Evolutionary conservation across 2,329 filamentous ascomycete species (phyloP).

Genomic region (Clonostachys byssicola): DNA sequence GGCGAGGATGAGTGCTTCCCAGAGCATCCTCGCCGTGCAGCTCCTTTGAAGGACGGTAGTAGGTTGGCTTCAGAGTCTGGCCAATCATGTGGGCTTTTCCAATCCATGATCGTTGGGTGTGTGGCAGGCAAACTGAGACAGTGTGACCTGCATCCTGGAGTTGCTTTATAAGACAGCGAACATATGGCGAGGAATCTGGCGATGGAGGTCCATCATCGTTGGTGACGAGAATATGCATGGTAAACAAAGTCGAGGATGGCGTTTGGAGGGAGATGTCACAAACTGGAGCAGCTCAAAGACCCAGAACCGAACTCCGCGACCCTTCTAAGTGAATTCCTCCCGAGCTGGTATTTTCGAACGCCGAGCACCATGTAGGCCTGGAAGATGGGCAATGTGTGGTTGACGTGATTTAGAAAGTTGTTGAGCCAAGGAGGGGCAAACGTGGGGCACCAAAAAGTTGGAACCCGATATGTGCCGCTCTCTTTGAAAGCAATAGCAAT

Average conservation of each 20-base stretch:
- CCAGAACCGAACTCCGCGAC: too few species aligned
- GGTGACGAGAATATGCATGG: conserved; percentile 62
- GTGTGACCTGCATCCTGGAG: conserved; percentile 73
- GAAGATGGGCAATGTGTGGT: not conserved
- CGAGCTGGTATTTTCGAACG: too few species aligned
- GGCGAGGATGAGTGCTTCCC: conserved; percentile 55
- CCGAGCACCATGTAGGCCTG: too few species aligned
- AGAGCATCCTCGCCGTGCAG: conserved; percentile 41
- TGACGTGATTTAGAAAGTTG: not conserved
- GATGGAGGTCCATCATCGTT: conserved; percentile 84
- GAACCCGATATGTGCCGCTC: not conserved
- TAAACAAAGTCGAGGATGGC: conserved; percentile 4
- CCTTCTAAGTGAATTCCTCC: too few species aligned
- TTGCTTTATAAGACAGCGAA: conserved; percentile 67
- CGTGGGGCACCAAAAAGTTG: conserved; percentile 1
- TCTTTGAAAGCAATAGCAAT: not conserved
- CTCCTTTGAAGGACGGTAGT: conserved; percentile 63
- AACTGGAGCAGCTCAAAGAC: too few species aligned
- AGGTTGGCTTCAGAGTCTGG: conserved; percentile 76
- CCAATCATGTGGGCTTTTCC: conserved; percentile 97
- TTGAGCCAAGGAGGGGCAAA: conserved; percentile 1
- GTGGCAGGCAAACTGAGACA: conserved; percentile 89
- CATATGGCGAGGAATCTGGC: conserved; percentile 73
- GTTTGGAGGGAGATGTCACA: too few species aligned
- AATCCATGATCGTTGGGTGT: conserved; percentile 95